Percentiles rank a stretch among this genome's conserved stretches.
Conservation (phyloP, 2,329 filamentous ascomycete species). For the Alternaria gaisen region DNA sequence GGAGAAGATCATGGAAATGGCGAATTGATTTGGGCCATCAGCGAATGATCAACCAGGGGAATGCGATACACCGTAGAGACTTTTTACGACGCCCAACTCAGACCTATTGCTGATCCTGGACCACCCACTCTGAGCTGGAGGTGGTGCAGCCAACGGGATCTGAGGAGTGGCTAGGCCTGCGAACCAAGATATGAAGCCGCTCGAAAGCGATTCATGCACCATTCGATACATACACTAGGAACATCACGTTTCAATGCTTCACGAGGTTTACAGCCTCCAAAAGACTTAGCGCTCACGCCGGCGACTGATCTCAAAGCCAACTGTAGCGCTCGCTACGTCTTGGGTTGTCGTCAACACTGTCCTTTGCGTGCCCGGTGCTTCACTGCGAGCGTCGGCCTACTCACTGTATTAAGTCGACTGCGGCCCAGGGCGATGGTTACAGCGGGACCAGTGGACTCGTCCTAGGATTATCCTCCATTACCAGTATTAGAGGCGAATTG, state of each 20-base stretch:
- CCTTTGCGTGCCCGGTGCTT: slow-evolving; percentile 40
- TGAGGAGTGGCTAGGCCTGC: slow-evolving; percentile 24
- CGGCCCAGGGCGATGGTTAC: slow-evolving; percentile 40
- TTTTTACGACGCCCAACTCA: slow-evolving; percentile 1
- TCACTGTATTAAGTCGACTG: slow-evolving; percentile 43
- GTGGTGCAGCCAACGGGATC: slow-evolving; percentile 38
- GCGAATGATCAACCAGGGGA: slow-evolving; percentile 33
- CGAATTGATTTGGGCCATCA: slow-evolving; percentile 35
- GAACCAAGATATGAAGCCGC: slow-evolving; percentile 28
- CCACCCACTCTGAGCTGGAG: slow-evolving; percentile 31
- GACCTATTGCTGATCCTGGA: slow-evolving; percentile 33
- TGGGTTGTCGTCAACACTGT: slow-evolving; percentile 39
- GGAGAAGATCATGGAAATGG: slow-evolving; percentile 25
- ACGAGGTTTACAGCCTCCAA: slow-evolving; percentile 40
- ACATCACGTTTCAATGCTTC: slow-evolving; percentile 36
- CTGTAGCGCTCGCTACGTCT: slow-evolving; percentile 34
- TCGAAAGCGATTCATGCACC: slow-evolving; percentile 37
- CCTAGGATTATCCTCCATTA: slow-evolving; percentile 42
- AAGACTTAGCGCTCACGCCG: slow-evolving; percentile 45
- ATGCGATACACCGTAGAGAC: slow-evolving; percentile 28
- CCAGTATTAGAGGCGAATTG: slow-evolving; percentile 41
- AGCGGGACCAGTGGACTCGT: slow-evolving; percentile 35
- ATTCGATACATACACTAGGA: slow-evolving; percentile 30
- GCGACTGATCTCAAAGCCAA: slow-evolving; percentile 42
- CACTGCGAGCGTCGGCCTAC: slow-evolving; percentile 38